These are phyloP conservation scores for Miscanthus sacchariflorus DNA, from an alignment of 202 grass and related monocot genomes.

Conservation along the genomic window DNA sequence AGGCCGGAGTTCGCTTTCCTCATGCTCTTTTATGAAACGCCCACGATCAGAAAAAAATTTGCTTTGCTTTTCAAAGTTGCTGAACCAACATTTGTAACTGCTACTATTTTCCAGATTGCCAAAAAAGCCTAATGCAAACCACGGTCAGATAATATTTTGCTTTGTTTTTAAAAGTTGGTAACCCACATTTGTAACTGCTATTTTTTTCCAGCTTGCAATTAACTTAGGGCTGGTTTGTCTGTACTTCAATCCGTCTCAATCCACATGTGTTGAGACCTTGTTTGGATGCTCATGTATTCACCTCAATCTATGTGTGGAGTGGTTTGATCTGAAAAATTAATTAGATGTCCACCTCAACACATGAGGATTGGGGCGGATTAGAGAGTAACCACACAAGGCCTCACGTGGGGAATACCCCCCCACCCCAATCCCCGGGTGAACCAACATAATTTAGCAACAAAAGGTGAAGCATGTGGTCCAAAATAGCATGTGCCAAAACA, in stretches of 20 bases:
- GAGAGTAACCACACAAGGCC: too few relatives aligned
- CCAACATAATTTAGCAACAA: neutral
- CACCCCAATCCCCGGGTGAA: neutral
- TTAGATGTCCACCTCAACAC: too few relatives aligned
- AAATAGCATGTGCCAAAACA: neutral
- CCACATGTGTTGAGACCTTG: too few relatives aligned
- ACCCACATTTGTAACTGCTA: neutral
- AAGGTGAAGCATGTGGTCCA: neutral
- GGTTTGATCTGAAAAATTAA: too few relatives aligned
- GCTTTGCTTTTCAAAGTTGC: neutral
- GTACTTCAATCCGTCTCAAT: too few relatives aligned
- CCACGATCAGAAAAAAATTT: neutral
- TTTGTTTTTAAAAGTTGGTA: neutral
- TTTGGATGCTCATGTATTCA: too few relatives aligned
- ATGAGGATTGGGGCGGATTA: too few relatives aligned
- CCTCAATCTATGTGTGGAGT: too few relatives aligned
- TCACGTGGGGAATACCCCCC: too few relatives aligned
- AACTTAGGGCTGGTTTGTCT: too few relatives aligned
- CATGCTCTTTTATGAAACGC: constrained; percentile 72
- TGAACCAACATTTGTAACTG: neutral
- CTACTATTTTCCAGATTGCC: neutral
- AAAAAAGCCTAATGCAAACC: neutral
- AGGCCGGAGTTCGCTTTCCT: constrained; percentile 25
- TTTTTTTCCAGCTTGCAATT: neutral
- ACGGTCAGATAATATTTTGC: too few relatives aligned